Percentiles rank a stretch among this genome's conserved stretches.
Evolutionary conservation across 2,329 filamentous ascomycete genomes (phyloP).

Genomic region (Ceratocystis cacaofunesta): DNA sequence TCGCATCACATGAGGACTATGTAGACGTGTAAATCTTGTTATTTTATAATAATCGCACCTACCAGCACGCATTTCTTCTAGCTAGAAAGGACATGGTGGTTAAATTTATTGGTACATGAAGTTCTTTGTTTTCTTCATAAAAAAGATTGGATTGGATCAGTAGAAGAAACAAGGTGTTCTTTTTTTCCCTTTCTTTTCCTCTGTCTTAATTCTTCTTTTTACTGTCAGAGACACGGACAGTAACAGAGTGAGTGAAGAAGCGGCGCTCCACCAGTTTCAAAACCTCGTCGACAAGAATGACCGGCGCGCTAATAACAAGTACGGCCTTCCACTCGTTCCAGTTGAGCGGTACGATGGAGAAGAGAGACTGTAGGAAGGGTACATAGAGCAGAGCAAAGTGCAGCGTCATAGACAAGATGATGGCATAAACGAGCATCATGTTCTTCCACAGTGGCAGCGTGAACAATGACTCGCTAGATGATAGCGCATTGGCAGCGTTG

Average conservation of each 20-base stretch:
- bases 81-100: no score
- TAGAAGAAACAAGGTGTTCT: not conserved
- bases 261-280: slow-evolving; percentile 65
- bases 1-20: not conserved
- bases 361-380: slow-evolving; percentile 73
- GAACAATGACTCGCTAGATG: slow-evolving; percentile 82
- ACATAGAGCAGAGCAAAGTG: slow-evolving; percentile 91
- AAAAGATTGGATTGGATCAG: not conserved
- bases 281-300: slow-evolving; percentile 73
- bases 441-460: slow-evolving; percentile 96
- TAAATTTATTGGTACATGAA: not conserved
- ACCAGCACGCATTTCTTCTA: not conserved
- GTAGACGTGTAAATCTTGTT: not conserved
- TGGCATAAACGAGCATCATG: slow-evolving; percentile 95
- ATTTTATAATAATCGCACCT: not conserved
- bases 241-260: slow-evolving; percentile 41
- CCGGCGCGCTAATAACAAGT: slow-evolving; percentile 70
- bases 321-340: slow-evolving; percentile 87
- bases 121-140: not conserved
- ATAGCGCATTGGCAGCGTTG: slow-evolving; percentile 96
- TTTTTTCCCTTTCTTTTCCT: not conserved
- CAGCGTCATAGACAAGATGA: slow-evolving; percentile 78
- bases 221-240: slow-evolving; percentile 30
- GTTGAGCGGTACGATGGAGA: slow-evolving; percentile 80
- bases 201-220: slow-evolving; percentile 30